Base-by-base conservation (phyloP, 176 grass and related monocot genomes). In the Rhynchospora pubera region DNA sequence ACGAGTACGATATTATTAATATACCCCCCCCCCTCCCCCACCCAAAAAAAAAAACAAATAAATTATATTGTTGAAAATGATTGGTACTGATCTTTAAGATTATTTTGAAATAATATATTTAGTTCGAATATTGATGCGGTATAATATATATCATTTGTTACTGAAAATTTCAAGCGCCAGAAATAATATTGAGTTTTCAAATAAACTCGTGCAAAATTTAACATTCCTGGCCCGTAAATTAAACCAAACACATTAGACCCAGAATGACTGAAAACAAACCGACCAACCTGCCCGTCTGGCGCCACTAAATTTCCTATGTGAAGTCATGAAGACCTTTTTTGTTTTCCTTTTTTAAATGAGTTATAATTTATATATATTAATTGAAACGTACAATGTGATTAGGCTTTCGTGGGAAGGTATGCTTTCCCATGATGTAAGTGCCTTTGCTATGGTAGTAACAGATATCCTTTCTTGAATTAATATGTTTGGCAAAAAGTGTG, bases 401-500 rank as follows among this genome's bases (percentile, higher is more conserved):
- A 74, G 44, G 51, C 11, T 74, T 74, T 52, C 22, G 21, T 74
- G 70, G 70, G 46, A 74, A 74, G 70, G 46, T 23, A 74, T 12
- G 10, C 70, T 26, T 74, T 74, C 21, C 46, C 45, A 52, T 74
- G 21, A 74, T 74, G 70, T 74, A 52, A 74, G 70, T 74, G 70
- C 9, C 19, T 1, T 73, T 73, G 46, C 70, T 74, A 45, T 1
- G 70, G 45, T 52, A 52, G 70, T 74, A 74, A 46, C 19, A n/a
- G 45, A 52, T 52, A 24, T 1, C n/a, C 46, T 74, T 74, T 74
- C 15, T 34, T 48, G 5, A 74, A 74, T 74, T 68, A 34, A 34
- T n/a, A 68, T 52, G 70, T 52, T 74, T 74, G 70, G 70, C 70
- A 74, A 26, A 74, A 74, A 74, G 70, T 74, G 46, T 74, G 19